phyloP scores from a whole-genome alignment of 1,284 basidiomycete genomes.

The Trichosporon faecale region DNA sequence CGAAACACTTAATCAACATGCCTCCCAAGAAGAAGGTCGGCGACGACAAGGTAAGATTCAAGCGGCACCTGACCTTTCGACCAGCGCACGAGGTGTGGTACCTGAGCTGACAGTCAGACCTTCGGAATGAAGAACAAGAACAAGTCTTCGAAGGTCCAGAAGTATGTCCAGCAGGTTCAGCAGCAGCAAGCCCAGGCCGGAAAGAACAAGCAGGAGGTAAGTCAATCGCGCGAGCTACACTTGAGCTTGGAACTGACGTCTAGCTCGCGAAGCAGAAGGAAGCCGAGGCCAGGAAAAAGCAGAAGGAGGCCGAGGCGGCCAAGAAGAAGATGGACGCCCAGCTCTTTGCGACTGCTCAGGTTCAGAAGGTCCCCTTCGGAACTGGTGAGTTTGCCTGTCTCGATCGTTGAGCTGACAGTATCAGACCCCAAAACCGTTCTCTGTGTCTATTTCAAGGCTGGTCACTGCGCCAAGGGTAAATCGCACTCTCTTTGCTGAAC shows the following conservation, averaged over 20 bases:
- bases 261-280: slow-evolving; percentile 77
- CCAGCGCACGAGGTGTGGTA: background rate
- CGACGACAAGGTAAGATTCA: slow-evolving; percentile 42
- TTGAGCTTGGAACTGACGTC: background rate
- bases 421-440: slow-evolving; percentile 79
- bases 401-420: slow-evolving; percentile 16
- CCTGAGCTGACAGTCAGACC: slow-evolving; percentile 35
- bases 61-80: background rate
- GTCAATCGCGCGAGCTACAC: slow-evolving; percentile 21
- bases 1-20: slow-evolving; percentile 34
- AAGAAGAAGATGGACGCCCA: slow-evolving; percentile 81
- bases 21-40: slow-evolving; percentile 42
- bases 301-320: slow-evolving; percentile 73
- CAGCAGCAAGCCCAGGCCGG: slow-evolving; percentile 65
- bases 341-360: slow-evolving; percentile 66
- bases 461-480: slow-evolving; percentile 76
- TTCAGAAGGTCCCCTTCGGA: slow-evolving; percentile 83
- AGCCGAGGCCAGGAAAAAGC: slow-evolving; percentile 71
- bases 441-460: slow-evolving; percentile 84
- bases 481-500: slow-evolving; percentile 1
- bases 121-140: slow-evolving; percentile 98
- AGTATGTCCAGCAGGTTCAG: slow-evolving; percentile 73
- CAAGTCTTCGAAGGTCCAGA: slow-evolving; percentile 88
- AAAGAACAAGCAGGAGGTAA: slow-evolving; percentile 66
- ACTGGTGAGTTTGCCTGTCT: slow-evolving; percentile 57